Evolutionary conservation across 257 asterid genomes (phyloP).

Genomic region (Fraxinus americana): DNA sequence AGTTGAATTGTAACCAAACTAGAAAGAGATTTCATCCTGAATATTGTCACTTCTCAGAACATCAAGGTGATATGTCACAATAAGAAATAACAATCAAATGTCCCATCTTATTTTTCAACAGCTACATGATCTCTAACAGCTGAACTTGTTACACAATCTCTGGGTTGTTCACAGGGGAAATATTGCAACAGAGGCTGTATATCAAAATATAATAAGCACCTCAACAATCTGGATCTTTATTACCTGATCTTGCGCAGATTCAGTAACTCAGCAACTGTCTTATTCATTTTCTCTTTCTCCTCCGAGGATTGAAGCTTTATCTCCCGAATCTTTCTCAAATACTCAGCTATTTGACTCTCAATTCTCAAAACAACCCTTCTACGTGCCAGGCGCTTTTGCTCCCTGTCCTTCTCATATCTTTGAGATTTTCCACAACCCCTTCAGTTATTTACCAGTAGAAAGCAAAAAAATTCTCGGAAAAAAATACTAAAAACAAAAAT

Average conservation of each 20-base stretch:
- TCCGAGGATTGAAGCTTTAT: conserved; percentile 36
- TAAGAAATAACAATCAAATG: not conserved
- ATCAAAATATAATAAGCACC: not conserved
- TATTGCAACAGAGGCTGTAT: not conserved
- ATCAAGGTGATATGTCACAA: not conserved
- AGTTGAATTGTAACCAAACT: not conserved
- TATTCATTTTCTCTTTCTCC: conserved; percentile 62
- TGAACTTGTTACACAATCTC: not conserved
- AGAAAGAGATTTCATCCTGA: conserved; percentile 10
- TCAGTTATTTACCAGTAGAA: conserved; percentile 8
- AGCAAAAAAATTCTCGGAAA: not conserved
- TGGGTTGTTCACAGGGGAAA: not conserved
- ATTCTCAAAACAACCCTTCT: conserved; percentile 69
- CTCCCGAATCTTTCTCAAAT: conserved; percentile 53
- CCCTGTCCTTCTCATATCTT: conserved; percentile 65
- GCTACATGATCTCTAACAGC: conserved; percentile 11
- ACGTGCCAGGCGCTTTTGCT: conserved; percentile 58
- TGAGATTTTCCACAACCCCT: not conserved
- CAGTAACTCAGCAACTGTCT: conserved; percentile 47
- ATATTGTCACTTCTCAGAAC: not conserved
- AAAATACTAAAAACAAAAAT: not conserved
- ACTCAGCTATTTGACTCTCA: conserved; percentile 67
- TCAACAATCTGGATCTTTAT: conserved; percentile 12
- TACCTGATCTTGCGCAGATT: conserved; percentile 66
- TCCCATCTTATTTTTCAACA: not conserved